Evolutionary conservation across 768 basidiomycete species (phyloP).

Genomic region (Boletus vinaceobasis): DNA sequence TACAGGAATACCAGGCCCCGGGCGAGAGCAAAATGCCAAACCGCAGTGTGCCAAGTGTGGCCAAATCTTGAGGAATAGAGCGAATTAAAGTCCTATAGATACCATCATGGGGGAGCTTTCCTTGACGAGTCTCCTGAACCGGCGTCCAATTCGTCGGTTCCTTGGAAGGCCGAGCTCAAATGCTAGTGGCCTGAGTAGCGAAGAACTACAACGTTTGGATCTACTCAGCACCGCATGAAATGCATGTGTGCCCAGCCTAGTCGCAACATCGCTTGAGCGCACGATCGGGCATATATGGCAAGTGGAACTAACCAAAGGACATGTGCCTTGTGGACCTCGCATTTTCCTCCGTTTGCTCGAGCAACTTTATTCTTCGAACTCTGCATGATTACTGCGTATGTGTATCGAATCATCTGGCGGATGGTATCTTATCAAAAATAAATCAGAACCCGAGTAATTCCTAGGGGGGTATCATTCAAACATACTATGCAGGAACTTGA

Average conservation of each 20-base stretch:
- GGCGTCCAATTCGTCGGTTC: constrained; percentile 39
- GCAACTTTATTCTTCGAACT: constrained; percentile 43
- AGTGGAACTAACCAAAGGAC: constrained; percentile 56
- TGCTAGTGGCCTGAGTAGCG: constrained; percentile 45
- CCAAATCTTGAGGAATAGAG: neutral
- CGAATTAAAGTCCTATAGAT: constrained; percentile 19
- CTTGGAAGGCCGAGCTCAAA: constrained; percentile 49
- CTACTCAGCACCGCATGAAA: constrained; percentile 64
- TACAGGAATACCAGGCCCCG: neutral
- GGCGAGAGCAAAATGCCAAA: neutral
- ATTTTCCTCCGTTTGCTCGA: constrained; percentile 35
- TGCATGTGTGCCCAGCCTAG: constrained; percentile 79
- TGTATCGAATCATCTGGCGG: constrained; percentile 55
- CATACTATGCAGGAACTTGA: constrained; percentile 55
- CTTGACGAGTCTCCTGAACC: constrained; percentile 46
- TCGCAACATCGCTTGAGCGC: constrained; percentile 1
- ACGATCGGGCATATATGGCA: neutral
- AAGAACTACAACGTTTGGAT: constrained; percentile 44
- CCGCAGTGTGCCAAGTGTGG: neutral
- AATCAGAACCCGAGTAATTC: neutral
- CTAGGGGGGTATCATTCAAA: constrained; percentile 1
- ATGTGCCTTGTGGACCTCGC: constrained; percentile 45
- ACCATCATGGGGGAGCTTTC: constrained; percentile 22
- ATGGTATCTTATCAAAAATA: constrained; percentile 50
- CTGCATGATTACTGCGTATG: constrained; percentile 48